Conservation (phyloP, 495 filamentous ascomycete species). For the Lepidopterella palustris region DNA sequence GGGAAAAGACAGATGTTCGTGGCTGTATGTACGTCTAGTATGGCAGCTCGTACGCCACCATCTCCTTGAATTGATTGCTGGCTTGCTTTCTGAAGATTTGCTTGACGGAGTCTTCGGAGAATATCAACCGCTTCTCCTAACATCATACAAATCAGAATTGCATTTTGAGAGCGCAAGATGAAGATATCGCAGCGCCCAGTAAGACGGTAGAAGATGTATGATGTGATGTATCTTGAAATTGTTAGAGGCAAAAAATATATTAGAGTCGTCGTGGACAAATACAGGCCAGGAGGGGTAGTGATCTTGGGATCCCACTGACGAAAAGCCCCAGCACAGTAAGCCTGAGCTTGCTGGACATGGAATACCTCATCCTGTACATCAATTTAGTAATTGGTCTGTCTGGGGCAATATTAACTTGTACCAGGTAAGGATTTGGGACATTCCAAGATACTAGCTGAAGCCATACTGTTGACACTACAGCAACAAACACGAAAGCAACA, state of each 20-base stretch:
- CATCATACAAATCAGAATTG: constrained; percentile 36
- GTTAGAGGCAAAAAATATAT: not conserved
- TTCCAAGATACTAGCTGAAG: constrained; percentile 25
- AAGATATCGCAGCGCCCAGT: constrained; percentile 39
- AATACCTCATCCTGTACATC: constrained; percentile 77
- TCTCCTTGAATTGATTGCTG: not conserved
- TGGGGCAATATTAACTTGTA: constrained; percentile 32
- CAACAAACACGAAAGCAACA: constrained; percentile 11
- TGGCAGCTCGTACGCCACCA: not conserved
- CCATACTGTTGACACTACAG: constrained; percentile 21
- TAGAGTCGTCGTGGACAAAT: constrained; percentile 30
- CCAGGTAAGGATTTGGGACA: constrained; percentile 78
- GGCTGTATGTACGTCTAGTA: constrained; percentile 48
- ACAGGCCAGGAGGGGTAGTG: constrained; percentile 90
- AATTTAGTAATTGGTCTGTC: constrained; percentile 1
- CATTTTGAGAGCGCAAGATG: constrained; percentile 48
- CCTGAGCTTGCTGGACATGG: constrained; percentile 85
- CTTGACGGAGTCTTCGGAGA: constrained; percentile 14
- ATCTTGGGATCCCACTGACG: constrained; percentile 89
- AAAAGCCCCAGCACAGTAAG: constrained; percentile 72
- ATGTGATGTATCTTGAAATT: constrained; percentile 48
- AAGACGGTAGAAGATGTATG: constrained; percentile 34
- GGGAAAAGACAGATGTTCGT: constrained; percentile 85
- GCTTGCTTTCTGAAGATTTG: not conserved
- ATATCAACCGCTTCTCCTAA: constrained; percentile 10